Conservation (phyloP, 306 rosid genomes). For the Vigna hirtella region DNA sequence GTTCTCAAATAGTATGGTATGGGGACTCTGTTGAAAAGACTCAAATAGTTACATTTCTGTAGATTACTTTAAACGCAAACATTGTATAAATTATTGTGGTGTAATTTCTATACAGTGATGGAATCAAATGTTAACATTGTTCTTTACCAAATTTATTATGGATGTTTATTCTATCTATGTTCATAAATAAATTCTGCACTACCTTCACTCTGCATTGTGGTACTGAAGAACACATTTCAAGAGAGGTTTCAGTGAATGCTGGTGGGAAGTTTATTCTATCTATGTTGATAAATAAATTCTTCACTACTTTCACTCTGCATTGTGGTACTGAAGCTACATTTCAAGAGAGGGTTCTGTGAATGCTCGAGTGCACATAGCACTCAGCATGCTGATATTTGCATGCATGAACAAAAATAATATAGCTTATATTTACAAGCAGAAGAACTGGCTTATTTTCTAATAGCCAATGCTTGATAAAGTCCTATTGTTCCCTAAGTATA, state of each 20-base stretch:
- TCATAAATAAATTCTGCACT: not conserved
- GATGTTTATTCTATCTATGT: slow-evolving; percentile 2
- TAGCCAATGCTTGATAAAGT: slow-evolving; percentile 28
- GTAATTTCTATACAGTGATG: not conserved
- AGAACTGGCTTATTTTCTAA: not conserved
- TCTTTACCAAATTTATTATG: too few species aligned
- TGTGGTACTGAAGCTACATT: not conserved
- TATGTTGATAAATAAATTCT: not conserved
- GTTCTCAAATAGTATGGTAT: not conserved
- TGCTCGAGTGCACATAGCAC: not conserved
- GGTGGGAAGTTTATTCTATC: not conserved
- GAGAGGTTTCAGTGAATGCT: not conserved
- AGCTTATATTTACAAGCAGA: not conserved
- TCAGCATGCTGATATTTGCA: not conserved
- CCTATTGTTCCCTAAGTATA: not conserved
- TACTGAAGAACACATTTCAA: slow-evolving; percentile 2
- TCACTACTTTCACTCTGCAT: slow-evolving; percentile 16
- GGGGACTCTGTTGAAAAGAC: not conserved
- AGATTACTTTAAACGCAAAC: not conserved
- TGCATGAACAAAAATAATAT: not conserved
- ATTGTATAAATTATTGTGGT: not conserved
- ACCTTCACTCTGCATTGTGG: slow-evolving; percentile 13
- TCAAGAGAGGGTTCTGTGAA: not conserved
- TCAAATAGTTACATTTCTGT: not conserved
- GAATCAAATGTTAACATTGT: slow-evolving; percentile 14